phyloP scores from a whole-genome alignment of 2,329 filamentous ascomycete species.

The Scedosporium aurantiacum region DNA sequence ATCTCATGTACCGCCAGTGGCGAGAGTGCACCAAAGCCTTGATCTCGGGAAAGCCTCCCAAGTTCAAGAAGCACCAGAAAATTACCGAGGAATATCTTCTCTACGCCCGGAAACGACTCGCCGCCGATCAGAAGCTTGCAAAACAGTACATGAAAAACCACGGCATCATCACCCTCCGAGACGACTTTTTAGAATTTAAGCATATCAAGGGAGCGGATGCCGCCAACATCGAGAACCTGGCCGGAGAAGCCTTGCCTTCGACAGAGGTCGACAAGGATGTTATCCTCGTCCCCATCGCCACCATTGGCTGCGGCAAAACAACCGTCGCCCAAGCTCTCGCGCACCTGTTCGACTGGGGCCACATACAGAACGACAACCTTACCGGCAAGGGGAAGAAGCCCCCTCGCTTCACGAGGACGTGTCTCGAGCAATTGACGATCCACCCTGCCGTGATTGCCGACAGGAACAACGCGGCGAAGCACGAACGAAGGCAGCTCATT shows the following conservation, averaged over 20 bases:
- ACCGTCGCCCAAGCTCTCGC: conserved; percentile 74
- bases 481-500: conserved; percentile 81
- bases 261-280: conserved; percentile 54
- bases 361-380: conserved; percentile 96
- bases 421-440: conserved; percentile 53
- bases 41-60: conserved; percentile 63
- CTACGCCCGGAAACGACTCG: conserved; percentile 67
- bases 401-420: conserved; percentile 61
- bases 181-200: conserved; percentile 76
- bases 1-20: conserved; percentile 98
- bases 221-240: conserved; percentile 49
- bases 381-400: conserved; percentile 61
- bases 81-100: conserved; percentile 87
- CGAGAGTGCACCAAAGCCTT: conserved; percentile 89
- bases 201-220: conserved; percentile 84
- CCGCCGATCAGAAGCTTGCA: conserved; percentile 53
- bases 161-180: conserved; percentile 81
- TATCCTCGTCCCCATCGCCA: conserved; percentile 81
- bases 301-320: conserved; percentile 94
- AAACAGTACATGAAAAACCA: conserved; percentile 77
- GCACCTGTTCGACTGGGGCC: conserved; percentile 81
- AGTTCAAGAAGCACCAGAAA: conserved; percentile 72
- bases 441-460: conserved; percentile 76
- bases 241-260: conserved; percentile 22
- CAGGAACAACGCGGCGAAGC: conserved; percentile 82